Percentiles rank a stretch among this genome's conserved stretches.
phyloP scores from a whole-genome alignment of 176 grass and related monocot species.

The Avena atlantica region DNA sequence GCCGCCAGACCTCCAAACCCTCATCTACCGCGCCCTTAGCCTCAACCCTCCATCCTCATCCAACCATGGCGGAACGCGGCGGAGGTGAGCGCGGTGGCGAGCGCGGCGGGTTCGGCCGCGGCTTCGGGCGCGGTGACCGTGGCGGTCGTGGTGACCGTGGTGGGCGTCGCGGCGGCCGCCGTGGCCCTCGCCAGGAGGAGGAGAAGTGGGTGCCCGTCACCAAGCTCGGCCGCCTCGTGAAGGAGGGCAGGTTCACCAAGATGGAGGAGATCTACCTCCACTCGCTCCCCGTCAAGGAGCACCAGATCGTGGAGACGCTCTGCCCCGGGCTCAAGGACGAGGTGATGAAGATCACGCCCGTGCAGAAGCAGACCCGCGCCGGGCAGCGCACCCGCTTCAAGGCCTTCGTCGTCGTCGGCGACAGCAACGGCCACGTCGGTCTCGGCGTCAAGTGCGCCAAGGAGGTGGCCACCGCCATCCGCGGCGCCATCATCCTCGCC shows the following conservation, averaged over 20 bases:
- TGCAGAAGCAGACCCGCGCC: constrained; percentile 94
- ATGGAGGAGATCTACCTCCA: constrained; percentile 91
- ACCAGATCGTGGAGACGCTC: constrained; percentile 77
- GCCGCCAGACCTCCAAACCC: constrained; percentile 40
- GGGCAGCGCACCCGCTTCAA: constrained; percentile 91
- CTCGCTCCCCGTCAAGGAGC: constrained; percentile 90
- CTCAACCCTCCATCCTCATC: not conserved
- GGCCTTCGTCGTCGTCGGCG: constrained; percentile 92
- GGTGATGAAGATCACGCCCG: constrained; percentile 94
- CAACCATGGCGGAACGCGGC: constrained; percentile 67
- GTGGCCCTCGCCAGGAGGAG: constrained; percentile 66
- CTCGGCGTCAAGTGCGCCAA: constrained; percentile 93
- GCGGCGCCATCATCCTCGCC: constrained; percentile 86
- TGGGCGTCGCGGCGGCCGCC: constrained; percentile 51
- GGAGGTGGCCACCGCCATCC: constrained; percentile 92
- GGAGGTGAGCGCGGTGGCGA: constrained; percentile 55
- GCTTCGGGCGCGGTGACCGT: constrained; percentile 52
- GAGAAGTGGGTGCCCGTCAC: constrained; percentile 94
- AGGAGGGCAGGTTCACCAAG: constrained; percentile 48
- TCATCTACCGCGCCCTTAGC: not conserved
- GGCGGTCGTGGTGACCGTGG: constrained; percentile 45
- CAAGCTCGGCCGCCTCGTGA: constrained; percentile 90
- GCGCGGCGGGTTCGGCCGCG: constrained; percentile 58
- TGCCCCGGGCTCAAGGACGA: constrained; percentile 78
- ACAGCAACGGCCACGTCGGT: constrained; percentile 79